phyloP scores from a whole-genome alignment of 2,329 filamentous ascomycete genomes.

The Verticillium zaregamsianum region DNA sequence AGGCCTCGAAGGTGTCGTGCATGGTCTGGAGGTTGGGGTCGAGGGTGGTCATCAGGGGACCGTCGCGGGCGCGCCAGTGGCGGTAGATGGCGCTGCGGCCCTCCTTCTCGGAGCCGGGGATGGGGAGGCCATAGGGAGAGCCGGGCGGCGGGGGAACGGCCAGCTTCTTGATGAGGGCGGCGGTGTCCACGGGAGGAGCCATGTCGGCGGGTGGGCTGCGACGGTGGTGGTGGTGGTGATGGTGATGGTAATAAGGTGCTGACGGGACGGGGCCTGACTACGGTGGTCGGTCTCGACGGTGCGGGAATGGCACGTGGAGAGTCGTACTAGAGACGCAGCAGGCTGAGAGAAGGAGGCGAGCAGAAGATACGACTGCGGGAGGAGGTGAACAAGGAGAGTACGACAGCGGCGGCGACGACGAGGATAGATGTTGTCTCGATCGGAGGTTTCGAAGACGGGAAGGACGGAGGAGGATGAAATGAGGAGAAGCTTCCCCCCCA shows the following conservation, averaged over 20 bases:
- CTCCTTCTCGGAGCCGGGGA: slow-evolving; percentile 70
- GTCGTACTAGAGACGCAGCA: background rate
- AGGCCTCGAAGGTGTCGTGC: slow-evolving; percentile 75
- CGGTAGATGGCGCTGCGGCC: slow-evolving; percentile 76
- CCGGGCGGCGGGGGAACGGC: slow-evolving; percentile 64
- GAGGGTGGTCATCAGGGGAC: slow-evolving; percentile 64
- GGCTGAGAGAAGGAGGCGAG: no score
- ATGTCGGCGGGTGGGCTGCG: slow-evolving; percentile 15
- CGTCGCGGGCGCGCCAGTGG: slow-evolving; percentile 73
- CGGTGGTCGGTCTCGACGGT: background rate
- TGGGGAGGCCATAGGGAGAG: slow-evolving; percentile 69
- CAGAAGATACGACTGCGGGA: background rate
- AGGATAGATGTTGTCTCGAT: no score
- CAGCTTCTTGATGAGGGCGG: slow-evolving; percentile 48
- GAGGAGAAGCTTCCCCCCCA: background rate
- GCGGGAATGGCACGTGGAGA: background rate
- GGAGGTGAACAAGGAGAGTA: background rate
- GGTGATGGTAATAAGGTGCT: background rate
- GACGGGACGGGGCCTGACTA: background rate
- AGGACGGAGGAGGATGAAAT: background rate
- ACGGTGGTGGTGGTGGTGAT: background rate
- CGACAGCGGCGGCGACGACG: no score
- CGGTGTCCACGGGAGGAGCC: slow-evolving; percentile 24
- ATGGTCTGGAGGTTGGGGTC: slow-evolving; percentile 68
- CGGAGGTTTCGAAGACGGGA: background rate